Conservation (phyloP, 2,329 filamentous ascomycete species). For the Magnaporthiopsis poae region DNA sequence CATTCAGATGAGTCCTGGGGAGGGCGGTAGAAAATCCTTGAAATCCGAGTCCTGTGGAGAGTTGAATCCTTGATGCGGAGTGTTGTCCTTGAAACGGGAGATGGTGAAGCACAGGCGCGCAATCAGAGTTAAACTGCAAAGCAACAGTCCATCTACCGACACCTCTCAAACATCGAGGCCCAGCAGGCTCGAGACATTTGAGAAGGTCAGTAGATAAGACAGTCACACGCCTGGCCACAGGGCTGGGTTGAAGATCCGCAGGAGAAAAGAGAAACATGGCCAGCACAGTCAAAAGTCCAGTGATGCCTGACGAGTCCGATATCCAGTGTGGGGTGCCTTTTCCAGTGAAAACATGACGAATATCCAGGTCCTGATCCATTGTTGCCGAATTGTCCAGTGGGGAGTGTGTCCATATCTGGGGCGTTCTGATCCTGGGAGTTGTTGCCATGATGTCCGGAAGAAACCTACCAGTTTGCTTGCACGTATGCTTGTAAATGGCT, state of each 20-base stretch:
- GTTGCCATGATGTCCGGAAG: background rate
- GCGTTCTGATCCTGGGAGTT: background rate
- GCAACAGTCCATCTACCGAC: background rate
- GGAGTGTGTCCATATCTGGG: background rate
- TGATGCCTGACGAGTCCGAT: background rate
- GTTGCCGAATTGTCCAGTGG: background rate
- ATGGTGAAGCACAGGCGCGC: too few species aligned
- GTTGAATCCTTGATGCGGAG: background rate
- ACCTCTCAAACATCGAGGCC: background rate
- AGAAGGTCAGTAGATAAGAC: background rate
- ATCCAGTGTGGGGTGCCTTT: too few species aligned
- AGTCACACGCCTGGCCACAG: background rate
- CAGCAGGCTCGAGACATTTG: background rate
- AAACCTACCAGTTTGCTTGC: background rate
- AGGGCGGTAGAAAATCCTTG: background rate
- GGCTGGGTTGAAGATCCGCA: background rate
- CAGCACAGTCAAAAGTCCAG: background rate
- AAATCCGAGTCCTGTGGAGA: background rate
- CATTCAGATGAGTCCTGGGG: background rate
- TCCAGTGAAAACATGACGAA: background rate
- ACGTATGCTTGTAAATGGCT: background rate
- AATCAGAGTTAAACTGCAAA: background rate
- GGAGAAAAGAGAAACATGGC: background rate
- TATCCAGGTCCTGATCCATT: background rate
- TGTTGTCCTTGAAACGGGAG: background rate